Evolutionary conservation across 768 basidiomycete species (phyloP).

Genomic region (Mycena galericulata): DNA sequence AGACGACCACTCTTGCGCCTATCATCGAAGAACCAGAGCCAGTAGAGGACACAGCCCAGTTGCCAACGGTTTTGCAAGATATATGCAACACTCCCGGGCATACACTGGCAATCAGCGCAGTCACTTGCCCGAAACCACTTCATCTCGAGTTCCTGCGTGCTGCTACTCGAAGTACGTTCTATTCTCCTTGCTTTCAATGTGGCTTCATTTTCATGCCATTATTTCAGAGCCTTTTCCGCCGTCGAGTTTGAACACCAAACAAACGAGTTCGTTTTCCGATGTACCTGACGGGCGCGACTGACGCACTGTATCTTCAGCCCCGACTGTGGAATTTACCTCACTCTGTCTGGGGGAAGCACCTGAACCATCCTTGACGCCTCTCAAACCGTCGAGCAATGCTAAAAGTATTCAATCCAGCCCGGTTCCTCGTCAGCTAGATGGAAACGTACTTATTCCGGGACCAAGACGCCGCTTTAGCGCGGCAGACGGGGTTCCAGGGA

Average conservation of each 20-base stretch:
- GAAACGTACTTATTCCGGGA: neutral
- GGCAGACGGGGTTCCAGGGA: no score
- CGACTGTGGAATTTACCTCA: conserved; percentile 15
- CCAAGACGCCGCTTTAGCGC: neutral
- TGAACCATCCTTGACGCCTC: no score
- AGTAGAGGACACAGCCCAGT: neutral
- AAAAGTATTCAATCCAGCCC: neutral
- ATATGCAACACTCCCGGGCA: neutral
- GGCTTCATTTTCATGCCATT: neutral
- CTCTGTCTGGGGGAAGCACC: conserved; percentile 4
- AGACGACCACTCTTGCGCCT: neutral
- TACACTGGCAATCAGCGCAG: neutral
- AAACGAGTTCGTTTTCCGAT: neutral
- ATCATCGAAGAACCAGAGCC: conserved; percentile 12
- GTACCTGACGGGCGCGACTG: neutral
- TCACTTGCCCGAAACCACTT: no score
- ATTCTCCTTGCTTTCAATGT: neutral
- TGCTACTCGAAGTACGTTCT: neutral
- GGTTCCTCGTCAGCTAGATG: no score
- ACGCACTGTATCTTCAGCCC: conserved; percentile 12
- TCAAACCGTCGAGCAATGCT: neutral
- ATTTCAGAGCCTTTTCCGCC: neutral
- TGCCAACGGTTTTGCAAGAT: neutral
- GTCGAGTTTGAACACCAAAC: neutral
- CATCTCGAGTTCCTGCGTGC: neutral